Percentiles rank a stretch among this genome's conserved stretches.
These are phyloP conservation scores for Ascosphaera aggregata DNA, from an alignment of 2,329 filamentous ascomycete genomes.

Conservation along the genomic window DNA sequence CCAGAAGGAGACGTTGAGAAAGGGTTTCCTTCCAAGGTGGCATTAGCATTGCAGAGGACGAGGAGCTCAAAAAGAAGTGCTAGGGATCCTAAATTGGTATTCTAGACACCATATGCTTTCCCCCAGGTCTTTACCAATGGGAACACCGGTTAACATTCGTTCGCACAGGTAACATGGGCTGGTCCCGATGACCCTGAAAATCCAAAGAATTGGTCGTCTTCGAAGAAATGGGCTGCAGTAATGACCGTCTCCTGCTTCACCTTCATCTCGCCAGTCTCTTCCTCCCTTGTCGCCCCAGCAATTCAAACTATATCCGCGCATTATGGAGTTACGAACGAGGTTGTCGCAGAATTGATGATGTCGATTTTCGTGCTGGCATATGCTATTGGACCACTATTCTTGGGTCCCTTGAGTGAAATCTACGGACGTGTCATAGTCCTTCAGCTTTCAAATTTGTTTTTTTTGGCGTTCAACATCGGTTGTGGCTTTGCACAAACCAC, in stretches of 20 bases:
- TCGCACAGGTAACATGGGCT: constrained; percentile 22
- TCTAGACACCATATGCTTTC: background rate
- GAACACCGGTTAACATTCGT: background rate
- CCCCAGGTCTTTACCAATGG: background rate
- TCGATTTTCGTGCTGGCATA: constrained; percentile 33
- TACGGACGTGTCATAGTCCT: constrained; percentile 32
- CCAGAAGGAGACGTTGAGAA: background rate
- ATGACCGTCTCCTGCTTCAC: constrained; percentile 33
- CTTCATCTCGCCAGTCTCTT: constrained; percentile 39
- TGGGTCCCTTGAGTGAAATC: constrained; percentile 30
- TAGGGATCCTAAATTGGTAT: background rate
- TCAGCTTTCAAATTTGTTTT: constrained; percentile 31
- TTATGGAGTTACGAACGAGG: constrained; percentile 25
- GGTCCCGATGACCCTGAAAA: constrained; percentile 27
- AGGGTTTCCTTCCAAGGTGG: background rate
- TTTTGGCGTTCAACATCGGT: constrained; percentile 33
- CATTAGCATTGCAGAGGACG: background rate
- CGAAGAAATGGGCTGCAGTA: constrained; percentile 33
- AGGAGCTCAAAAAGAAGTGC: background rate
- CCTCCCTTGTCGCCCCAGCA: constrained; percentile 33
- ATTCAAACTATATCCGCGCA: constrained; percentile 29
- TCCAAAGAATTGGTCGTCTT: constrained; percentile 29
- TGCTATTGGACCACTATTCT: constrained; percentile 27
- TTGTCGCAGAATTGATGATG: constrained; percentile 25
- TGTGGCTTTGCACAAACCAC: constrained; percentile 32